These are phyloP conservation scores for Monosporascus sp. DNA, from an alignment of 2,329 filamentous ascomycete genomes.

Conservation along the genomic window DNA sequence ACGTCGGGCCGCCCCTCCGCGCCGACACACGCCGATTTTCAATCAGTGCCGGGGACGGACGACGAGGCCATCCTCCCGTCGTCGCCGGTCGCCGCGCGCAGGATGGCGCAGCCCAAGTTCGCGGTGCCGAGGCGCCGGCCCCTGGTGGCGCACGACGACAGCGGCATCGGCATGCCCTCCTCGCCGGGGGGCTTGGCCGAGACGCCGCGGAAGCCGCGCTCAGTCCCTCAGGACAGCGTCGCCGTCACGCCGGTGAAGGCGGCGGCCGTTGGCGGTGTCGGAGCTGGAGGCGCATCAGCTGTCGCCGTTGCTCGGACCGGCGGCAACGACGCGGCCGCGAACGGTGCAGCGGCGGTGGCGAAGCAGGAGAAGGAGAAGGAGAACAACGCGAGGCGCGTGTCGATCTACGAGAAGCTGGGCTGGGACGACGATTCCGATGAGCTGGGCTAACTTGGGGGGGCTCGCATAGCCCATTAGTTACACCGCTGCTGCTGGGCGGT, in stretches of 20 bases:
- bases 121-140: conserved; percentile 9
- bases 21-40: conserved; percentile 8
- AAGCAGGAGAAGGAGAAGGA: conserved; percentile 5
- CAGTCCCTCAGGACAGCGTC: neutral
- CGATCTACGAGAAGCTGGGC: conserved; percentile 50
- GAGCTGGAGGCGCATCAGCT: neutral
- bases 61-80: conserved; percentile 24
- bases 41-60: conserved; percentile 17
- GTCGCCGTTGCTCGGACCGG: neutral
- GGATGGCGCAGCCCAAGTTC: conserved; percentile 13
- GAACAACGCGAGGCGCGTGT: conserved; percentile 24
- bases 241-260: conserved; percentile 8
- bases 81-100: conserved; percentile 23
- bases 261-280: neutral
- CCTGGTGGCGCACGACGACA: conserved; percentile 15
- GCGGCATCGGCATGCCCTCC: conserved; percentile 25
- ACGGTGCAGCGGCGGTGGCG: neutral
- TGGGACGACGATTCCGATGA: conserved; percentile 54
- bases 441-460: conserved; percentile 7
- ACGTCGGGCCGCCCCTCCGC: conserved; percentile 17
- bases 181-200: conserved; percentile 23
- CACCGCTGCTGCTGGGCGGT: too few relatives aligned
- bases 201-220: conserved; percentile 33
- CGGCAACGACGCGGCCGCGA: neutral
- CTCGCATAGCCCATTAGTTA: neutral